A percentile compares a stretch with the other conserved stretches of the same genome.
Evolutionary conservation across 1,284 basidiomycete species (phyloP).

Genomic region (Phlebopus sp.): DNA sequence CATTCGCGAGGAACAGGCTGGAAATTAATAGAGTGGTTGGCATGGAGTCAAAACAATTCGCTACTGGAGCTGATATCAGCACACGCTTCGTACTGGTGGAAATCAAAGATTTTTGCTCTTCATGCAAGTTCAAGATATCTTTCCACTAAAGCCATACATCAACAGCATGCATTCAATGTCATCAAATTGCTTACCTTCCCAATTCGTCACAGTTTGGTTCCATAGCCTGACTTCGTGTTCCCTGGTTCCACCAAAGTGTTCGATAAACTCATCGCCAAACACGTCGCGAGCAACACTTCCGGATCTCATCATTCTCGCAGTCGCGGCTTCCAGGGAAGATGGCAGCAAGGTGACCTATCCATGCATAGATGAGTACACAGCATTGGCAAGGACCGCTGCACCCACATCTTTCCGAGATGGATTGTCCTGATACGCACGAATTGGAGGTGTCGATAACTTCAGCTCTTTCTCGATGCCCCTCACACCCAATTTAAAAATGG

Average conservation of each 20-base stretch:
- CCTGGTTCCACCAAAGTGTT: slow-evolving; percentile 91
- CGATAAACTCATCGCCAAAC: slow-evolving; percentile 87
- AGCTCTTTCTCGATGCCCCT: slow-evolving; percentile 83
- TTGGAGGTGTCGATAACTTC: slow-evolving; percentile 68
- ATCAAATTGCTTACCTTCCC: slow-evolving; percentile 70
- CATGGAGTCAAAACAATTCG: background rate
- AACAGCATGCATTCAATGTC: slow-evolving; percentile 6
- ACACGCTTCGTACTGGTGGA: background rate
- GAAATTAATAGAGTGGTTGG: slow-evolving; percentile 36
- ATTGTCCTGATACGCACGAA: slow-evolving; percentile 44
- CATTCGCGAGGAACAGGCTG: slow-evolving; percentile 18
- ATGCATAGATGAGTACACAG: background rate
- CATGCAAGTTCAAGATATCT: slow-evolving; percentile 81
- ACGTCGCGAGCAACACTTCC: slow-evolving; percentile 83
- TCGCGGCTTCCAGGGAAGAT: slow-evolving; percentile 76
- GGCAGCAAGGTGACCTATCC: slow-evolving; percentile 69
- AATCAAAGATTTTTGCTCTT: slow-evolving; percentile 7
- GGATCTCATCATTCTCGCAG: slow-evolving; percentile 72
- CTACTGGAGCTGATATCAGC: too few species aligned
- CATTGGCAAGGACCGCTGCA: slow-evolving; percentile 13
- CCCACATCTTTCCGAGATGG: slow-evolving; percentile 49
- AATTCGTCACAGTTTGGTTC: slow-evolving; percentile 89
- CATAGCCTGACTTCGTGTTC: slow-evolving; percentile 85
- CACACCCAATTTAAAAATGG: slow-evolving; percentile 84
- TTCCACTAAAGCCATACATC: slow-evolving; percentile 57